Percentiles rank a stretch among this genome's conserved stretches.
These are phyloP conservation scores for Debaryomyces udenii DNA, from an alignment of 1,139 yeast genomes.

Conservation along the genomic window DNA sequence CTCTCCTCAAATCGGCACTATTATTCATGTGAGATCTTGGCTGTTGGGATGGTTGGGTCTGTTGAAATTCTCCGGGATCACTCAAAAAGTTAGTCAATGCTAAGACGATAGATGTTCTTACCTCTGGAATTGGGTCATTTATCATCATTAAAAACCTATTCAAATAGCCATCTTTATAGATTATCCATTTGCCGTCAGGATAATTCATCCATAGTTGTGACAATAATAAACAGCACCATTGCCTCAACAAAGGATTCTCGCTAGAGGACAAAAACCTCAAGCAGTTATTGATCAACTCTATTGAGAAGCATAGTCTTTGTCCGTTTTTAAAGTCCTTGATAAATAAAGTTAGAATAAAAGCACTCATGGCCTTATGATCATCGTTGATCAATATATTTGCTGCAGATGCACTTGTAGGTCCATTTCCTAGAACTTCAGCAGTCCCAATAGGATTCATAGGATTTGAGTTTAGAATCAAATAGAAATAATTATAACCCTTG, in stretches of 20 bases:
- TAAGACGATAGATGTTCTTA: conserved; percentile 78
- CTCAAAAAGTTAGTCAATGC: conserved; percentile 75
- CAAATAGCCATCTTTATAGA: conserved; percentile 66
- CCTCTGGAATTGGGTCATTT: conserved; percentile 93
- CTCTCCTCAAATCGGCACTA: conserved; percentile 32
- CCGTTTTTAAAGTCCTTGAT: conserved; percentile 80
- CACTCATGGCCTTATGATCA: conserved; percentile 92
- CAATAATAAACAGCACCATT: conserved; percentile 84
- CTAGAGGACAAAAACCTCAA: conserved; percentile 67
- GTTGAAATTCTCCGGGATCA: conserved; percentile 29
- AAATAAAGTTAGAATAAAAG: conserved; percentile 82
- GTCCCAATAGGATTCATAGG: conserved; percentile 31
- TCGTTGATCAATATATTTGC: conserved; percentile 50
- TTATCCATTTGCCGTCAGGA: conserved; percentile 75
- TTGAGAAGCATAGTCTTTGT: conserved; percentile 75
- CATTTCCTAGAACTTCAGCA: conserved; percentile 31
- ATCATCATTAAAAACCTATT: conserved; percentile 59
- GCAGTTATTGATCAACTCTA: conserved; percentile 72
- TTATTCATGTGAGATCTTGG: conserved; percentile 20
- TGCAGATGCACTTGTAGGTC: conserved; percentile 17
- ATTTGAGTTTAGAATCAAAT: conserved; percentile 60
- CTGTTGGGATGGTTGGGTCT: conserved; percentile 24
- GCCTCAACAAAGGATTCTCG: conserved; percentile 84
- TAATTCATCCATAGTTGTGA: conserved; percentile 77
- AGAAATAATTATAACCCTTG: conserved; percentile 86